Conservation (phyloP, 768 basidiomycete species). For the Termitomyces sp. region DNA sequence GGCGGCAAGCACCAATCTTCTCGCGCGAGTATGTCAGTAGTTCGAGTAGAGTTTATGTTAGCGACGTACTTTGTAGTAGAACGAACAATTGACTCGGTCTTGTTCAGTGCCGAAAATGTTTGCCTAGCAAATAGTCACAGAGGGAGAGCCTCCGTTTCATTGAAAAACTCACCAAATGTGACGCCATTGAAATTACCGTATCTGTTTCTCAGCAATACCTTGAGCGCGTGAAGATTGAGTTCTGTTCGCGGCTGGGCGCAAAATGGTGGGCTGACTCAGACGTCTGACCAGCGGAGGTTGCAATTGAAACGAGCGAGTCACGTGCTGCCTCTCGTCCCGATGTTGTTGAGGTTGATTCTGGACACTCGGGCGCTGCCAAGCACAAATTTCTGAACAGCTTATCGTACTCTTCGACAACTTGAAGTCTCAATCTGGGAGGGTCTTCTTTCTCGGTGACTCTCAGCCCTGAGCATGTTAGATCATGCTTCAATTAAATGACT, state of each 20-base stretch:
- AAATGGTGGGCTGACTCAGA: neutral
- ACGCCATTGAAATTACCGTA: conserved; percentile 41
- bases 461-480: no score
- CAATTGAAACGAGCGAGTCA: neutral
- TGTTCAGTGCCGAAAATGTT: conserved; percentile 96
- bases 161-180: conserved; percentile 61
- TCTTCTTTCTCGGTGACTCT: no score
- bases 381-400: no score
- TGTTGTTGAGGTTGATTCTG: no score
- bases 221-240: neutral
- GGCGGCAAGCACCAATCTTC: conserved; percentile 96
- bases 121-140: conserved; percentile 42
- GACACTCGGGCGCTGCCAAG: no score
- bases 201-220: neutral
- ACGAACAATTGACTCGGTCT: conserved; percentile 97
- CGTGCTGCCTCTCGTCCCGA: neutral
- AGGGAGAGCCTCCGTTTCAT: neutral
- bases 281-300: no score
- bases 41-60: conserved; percentile 4
- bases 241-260: neutral
- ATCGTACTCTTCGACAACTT: no score
- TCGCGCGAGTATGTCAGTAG: conserved; percentile 7
- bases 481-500: no score
- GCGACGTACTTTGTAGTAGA: conserved; percentile 88
- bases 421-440: no score